Base-by-base conservation (phyloP, 2,329 filamentous ascomycete genomes). In the Lasiodiplodia theobromae region DNA sequence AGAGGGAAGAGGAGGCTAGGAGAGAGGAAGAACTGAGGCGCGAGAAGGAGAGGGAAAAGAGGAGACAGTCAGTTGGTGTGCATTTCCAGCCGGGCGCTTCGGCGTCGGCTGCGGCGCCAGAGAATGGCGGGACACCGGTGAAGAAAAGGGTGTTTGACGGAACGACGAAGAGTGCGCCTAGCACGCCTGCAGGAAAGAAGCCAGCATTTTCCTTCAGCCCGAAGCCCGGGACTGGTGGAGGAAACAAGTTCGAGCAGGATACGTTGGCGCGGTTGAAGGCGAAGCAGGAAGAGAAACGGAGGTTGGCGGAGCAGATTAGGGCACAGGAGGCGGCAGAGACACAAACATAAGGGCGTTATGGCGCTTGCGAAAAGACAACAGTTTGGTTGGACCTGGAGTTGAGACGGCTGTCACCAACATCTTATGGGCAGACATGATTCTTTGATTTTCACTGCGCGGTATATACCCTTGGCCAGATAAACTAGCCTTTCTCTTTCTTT, bases 1-100 rank as follows among this genome's bases (percentile, higher is more conserved):
- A 84, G 80, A 72, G 82, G 79, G 72, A 83, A 79, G 76, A 83
- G 75, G 72, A 87, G 81, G 77, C 86, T 77, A 71, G 82, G 78
- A 73, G 80, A 78, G 71, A 81, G 54, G 78, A 78, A 69, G 76
- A 81, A 63, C 76, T 78, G 21, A 74, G 74, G 38, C 79, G 23
- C 84, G 82, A 69, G 84, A 86, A 66, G 86, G 76, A 81, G 66
- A 77, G 79, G 23, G 75, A 75, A 25, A 79, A 23, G 84, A 86
- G 68, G 86, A 86, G 68, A 86, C 87, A 6, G 85, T 87, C 31
- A 76, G 84, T 60, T 12, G 66, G 54, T 4, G 38, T 28, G n/a
- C 58, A 49, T 49, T 37, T 56, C 72, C 73, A 57, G 73, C 74
- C 14, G 69, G 73, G 25, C 56, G 70, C 53, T 70, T 68, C 34